phyloP scores from a whole-genome alignment of 2,329 filamentous ascomycete species.

The Xylaria sp. region DNA sequence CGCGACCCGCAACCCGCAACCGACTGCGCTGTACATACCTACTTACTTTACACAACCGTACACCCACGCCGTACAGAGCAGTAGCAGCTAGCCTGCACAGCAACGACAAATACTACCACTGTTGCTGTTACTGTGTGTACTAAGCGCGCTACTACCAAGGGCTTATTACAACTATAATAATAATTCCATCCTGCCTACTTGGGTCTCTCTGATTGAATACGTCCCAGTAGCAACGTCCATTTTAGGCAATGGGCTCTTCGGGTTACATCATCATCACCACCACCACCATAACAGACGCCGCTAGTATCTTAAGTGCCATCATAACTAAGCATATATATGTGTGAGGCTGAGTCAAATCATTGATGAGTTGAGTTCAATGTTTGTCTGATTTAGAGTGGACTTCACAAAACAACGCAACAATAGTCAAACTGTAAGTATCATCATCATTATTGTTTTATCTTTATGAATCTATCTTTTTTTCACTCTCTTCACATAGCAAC shows the following conservation, averaged over 20 bases:
- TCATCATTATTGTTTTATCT: neutral
- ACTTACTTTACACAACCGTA: neutral
- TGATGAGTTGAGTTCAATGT: slow-evolving; percentile 2
- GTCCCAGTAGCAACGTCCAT: slow-evolving; percentile 28
- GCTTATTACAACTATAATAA: slow-evolving; percentile 8
- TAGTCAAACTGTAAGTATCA: slow-evolving; percentile 24
- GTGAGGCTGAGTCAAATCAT: slow-evolving; percentile 16
- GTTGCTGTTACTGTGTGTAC: slow-evolving; percentile 1
- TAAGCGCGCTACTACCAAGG: neutral
- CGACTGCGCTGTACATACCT: neutral
- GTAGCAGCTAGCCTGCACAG: neutral
- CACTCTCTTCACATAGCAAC: neutral
- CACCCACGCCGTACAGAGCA: neutral
- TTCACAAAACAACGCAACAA: slow-evolving; percentile 10
- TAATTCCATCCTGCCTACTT: slow-evolving; percentile 17
- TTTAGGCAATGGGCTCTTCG: slow-evolving; percentile 38
- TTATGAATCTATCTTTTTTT: neutral
- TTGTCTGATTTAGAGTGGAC: slow-evolving; percentile 13
- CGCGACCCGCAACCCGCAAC: neutral
- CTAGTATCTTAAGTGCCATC: slow-evolving; percentile 23
- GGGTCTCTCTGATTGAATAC: slow-evolving; percentile 24
- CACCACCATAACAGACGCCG: slow-evolving; percentile 18
- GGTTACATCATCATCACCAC: slow-evolving; percentile 27
- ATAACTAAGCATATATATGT: slow-evolving; percentile 25
- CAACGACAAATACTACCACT: slow-evolving; percentile 5